Conservation (phyloP, 75 land plant genomes). For the Picea glauca region DNA sequence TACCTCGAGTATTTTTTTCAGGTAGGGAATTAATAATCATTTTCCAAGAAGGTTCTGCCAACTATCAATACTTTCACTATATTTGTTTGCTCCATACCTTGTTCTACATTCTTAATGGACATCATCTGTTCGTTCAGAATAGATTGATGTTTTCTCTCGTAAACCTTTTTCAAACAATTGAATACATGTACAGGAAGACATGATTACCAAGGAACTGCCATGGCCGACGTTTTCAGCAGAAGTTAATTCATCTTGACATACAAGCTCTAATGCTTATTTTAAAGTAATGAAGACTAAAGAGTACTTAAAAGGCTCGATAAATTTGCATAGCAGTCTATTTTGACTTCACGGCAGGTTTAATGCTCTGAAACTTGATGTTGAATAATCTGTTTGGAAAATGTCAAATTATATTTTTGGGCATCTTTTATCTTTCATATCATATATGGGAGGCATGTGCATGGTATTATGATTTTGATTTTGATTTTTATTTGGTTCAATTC, state of each 20-base stretch:
- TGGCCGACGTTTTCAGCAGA: not conserved
- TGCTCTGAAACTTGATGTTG: not conserved
- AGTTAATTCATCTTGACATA: not conserved
- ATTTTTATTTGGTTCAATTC: too few relatives aligned
- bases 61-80: too few relatives aligned
- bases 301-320: not conserved
- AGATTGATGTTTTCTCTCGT: not conserved
- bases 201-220: not conserved
- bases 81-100: too few relatives aligned
- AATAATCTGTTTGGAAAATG: not conserved
- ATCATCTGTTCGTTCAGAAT: not conserved
- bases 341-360: not conserved
- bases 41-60: not conserved
- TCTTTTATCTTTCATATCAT: not conserved
- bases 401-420: not conserved
- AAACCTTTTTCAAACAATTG: not conserved
- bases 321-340: not conserved
- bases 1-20: not conserved
- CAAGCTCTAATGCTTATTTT: not conserved
- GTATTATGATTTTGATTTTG: too few relatives aligned
- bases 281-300: not conserved
- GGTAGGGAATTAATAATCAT: not conserved
- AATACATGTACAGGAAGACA: not conserved
- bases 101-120: not conserved
- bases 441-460: too few relatives aligned